Evolutionary conservation across 495 filamentous ascomycete genomes (phyloP), one percentile per base, ranked within the genome.

Genomic region (Aspergillus sclerotiicarbonarius): DNA sequence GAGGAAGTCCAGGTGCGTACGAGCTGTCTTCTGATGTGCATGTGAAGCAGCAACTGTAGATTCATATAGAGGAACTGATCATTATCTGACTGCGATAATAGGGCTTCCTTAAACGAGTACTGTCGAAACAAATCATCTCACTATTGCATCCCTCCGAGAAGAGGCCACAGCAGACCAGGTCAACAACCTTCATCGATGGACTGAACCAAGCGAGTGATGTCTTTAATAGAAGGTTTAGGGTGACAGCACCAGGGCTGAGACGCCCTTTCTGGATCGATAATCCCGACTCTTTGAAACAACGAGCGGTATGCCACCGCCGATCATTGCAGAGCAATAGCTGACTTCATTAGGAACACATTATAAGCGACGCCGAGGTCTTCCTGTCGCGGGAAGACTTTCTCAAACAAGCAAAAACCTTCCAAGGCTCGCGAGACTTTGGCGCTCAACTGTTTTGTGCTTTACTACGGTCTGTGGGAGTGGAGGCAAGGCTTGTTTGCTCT

Each of bases 401-500:
- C 16, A 75, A 75, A 35, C 86, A 90, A 49, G 89, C 91, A 2
- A 76, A 75, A 53, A 76, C 67, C 4, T 69, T 92, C 30, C 65
- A 81, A 62, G 93, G 92, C 6, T 96, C 92, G 43, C 86, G 91
- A 46, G 93, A 98, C 72, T 80, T 94, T 32, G 94, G 92, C 13
- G 87, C 91, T 18, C 92, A 96, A 68, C 70, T 99, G 4, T 96
- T 93, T 57, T 97, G 94, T 72, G 87, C 90, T 8, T 67, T 97
- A 21, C 79, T 99, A 10, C 85, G 94, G 8, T 82, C 83, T 30
- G 83, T 79, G 30, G 91, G 88, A 7, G 84, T 98, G 3, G 85
- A 91, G 59, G 82, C 91, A n/a, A 84, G 94, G 15, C 81, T 99
- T 3, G 89, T 97, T 1, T 98, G 92, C 71, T 99, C 95, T 8